Evolutionary conservation across 2,329 filamentous ascomycete genomes (phyloP), one percentile per base, ranked within the genome.

Genomic region (Stagonosporopsis vannaccii): DNA sequence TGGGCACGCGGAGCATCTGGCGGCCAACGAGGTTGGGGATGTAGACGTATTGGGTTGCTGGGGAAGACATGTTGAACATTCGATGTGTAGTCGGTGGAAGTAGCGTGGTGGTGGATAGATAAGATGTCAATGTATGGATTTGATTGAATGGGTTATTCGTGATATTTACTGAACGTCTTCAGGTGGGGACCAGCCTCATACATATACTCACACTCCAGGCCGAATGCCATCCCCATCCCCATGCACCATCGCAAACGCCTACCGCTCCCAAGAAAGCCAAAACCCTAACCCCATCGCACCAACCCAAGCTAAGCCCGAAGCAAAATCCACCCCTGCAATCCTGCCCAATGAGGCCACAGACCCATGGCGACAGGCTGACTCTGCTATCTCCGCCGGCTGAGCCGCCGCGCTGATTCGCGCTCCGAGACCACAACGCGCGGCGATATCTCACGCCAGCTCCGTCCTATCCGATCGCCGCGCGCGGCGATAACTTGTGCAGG

Each of bases 11-110:
- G 37, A 75, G 70, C 64, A 74, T 73, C 58, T 75, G 73, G 41
- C 71, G 66, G 48, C 73, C 73, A 47, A 75, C 71, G 8, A 75
- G 69, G 64, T 75, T 75, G 63, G 73, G 72, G 51, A 75, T 74
- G 69, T 75, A 75, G 59, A 75, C 70, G 62, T 71, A 75, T 67
- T 73, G 64, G 22, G 65, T 59, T 37, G 60, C 49, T 46, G 68
- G 65, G 33, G 68, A 64, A 58, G 70, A 73, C 70, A 73, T 71
- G 50, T 47, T 65, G 58, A 48, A 51, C 32, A 43, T 56, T 56
- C 47, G 55, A 52, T 49, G 36, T 51, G 39, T 26, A 33, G 35
- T 43, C 37, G 50, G 26, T 56, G 49, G 22, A 42, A 43, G 26
- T 56, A 22, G 26, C 28, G 40, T 49, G 35, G 39, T 65, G 35